A percentile compares a stretch with the other conserved stretches of the same genome.
phyloP scores from a whole-genome alignment of 1,284 basidiomycete species.

The Ustilago sp. region DNA sequence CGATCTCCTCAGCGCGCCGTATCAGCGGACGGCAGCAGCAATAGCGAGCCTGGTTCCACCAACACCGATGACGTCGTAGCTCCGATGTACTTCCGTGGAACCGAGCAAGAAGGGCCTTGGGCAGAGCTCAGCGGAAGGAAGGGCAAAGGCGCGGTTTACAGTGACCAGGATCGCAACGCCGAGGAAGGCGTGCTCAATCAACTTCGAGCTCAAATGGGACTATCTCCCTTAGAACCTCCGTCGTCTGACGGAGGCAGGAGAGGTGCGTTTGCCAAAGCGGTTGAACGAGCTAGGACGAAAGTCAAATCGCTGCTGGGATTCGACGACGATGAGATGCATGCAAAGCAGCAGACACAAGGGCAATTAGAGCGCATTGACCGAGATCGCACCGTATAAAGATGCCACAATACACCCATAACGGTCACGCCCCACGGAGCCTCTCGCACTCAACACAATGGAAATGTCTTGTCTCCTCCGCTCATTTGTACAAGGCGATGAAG shows the following conservation, averaged over 20 bases:
- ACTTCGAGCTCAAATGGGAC: conserved; percentile 25
- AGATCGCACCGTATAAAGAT: conserved; percentile 30
- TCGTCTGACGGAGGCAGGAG: neutral
- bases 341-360: conserved; percentile 40
- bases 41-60: neutral
- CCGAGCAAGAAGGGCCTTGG: conserved; percentile 45
- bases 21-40: neutral
- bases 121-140: conserved; percentile 38
- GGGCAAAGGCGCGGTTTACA: conserved; percentile 46
- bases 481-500: too few species aligned
- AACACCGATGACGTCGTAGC: neutral
- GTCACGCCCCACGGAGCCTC: too few species aligned
- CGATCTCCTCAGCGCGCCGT: neutral
- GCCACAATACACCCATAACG: neutral
- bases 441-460: too few species aligned
- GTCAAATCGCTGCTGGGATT: conserved; percentile 39
- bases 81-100: conserved; percentile 36
- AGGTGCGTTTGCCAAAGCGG: conserved; percentile 14
- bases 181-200: conserved; percentile 47
- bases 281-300: conserved; percentile 14
- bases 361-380: conserved; percentile 41
- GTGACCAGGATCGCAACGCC: conserved; percentile 40
- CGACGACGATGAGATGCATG: conserved; percentile 34
- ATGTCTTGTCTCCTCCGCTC: too few species aligned
- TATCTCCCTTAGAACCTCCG: conserved; percentile 32